phyloP scores from a whole-genome alignment of 192 early-diverging fungal genomes.

The Rhizophagus clarus region DNA sequence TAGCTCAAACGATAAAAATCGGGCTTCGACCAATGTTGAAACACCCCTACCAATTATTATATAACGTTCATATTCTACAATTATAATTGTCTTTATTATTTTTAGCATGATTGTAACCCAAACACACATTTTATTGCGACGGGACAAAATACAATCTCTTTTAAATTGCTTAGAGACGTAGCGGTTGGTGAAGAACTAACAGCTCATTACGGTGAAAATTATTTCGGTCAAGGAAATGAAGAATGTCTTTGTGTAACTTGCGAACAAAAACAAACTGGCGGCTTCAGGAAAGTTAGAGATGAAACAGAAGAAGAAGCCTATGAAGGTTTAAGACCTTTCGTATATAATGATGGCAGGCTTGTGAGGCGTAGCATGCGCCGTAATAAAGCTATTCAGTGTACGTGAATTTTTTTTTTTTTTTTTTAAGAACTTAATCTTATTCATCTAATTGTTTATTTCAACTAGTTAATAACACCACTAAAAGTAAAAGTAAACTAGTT shows the following conservation, averaged over 20 bases:
- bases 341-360: constrained; percentile 10
- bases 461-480: not conserved
- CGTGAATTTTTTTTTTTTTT: not conserved
- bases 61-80: not conserved
- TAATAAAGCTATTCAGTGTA: not conserved
- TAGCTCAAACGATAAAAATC: too few species aligned
- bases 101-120: constrained; percentile 63
- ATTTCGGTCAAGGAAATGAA: constrained; percentile 62
- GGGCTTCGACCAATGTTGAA: too few species aligned
- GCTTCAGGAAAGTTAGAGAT: not conserved
- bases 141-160: constrained; percentile 55
- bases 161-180: constrained; percentile 53
- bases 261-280: constrained; percentile 39
- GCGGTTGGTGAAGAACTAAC: constrained; percentile 61
- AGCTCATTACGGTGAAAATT: constrained; percentile 59
- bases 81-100: constrained; percentile 13
- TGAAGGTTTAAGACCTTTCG: constrained; percentile 17
- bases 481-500: not conserved
- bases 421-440: not conserved
- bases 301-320: not conserved
- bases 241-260: constrained; percentile 65
- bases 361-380: constrained; percentile 3
- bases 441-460: not conserved
- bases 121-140: constrained; percentile 54
- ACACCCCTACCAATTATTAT: too few species aligned